Conservation (phyloP, 371 early-diverging fungal species). For the Ordospora pajunii region DNA sequence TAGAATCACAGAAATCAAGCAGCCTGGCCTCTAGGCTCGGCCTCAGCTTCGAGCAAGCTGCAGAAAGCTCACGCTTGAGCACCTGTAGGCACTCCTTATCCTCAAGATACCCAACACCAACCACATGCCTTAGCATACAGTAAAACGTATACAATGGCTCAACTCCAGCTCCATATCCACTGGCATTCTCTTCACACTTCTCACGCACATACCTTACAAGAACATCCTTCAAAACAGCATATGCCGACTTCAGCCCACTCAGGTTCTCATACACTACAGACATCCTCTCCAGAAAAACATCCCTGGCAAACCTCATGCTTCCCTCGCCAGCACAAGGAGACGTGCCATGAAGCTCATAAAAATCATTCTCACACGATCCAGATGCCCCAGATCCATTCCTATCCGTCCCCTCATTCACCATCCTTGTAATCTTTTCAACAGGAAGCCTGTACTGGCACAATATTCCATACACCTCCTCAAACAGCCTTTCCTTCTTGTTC, state of each 20-base stretch:
- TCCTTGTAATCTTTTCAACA: slow-evolving; percentile 5
- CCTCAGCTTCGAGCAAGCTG: background rate
- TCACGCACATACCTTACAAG: slow-evolving; percentile 4
- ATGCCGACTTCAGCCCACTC: background rate
- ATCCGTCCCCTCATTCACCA: background rate
- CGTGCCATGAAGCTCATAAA: background rate
- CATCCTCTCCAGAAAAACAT: background rate
- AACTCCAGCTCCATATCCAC: slow-evolving; percentile 11
- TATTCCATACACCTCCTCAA: slow-evolving; percentile 16
- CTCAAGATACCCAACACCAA: slow-evolving; percentile 21
- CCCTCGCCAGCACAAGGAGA: background rate
- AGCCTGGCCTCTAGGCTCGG: slow-evolving; percentile 12
- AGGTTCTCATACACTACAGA: slow-evolving; percentile 1
- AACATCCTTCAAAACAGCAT: slow-evolving; percentile 3
- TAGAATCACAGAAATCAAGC: slow-evolving; percentile 10
- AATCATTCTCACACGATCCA: background rate
- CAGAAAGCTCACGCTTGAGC: background rate
- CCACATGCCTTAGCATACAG: slow-evolving; percentile 22
- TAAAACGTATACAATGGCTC: slow-evolving; percentile 29
- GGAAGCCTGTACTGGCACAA: slow-evolving; percentile 16
- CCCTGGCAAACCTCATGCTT: background rate
- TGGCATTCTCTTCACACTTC: background rate
- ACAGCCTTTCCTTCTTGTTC: slow-evolving; percentile 14
- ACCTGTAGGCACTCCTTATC: background rate
- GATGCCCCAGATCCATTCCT: background rate